phyloP scores from a whole-genome alignment of 768 basidiomycete species.

The Clitopilus hobsonii region DNA sequence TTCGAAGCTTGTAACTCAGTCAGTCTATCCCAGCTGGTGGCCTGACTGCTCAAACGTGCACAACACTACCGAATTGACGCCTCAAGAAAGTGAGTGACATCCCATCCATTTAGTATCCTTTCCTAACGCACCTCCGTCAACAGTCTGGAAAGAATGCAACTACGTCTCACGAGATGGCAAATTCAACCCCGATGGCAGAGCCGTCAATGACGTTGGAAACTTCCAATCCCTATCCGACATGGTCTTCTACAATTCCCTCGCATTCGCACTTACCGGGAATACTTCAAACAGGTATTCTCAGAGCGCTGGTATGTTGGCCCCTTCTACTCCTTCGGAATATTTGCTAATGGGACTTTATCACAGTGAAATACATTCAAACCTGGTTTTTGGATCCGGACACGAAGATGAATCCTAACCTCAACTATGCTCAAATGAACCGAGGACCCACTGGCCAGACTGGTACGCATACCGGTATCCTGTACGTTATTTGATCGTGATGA shows the following conservation, averaged over 20 bases:
- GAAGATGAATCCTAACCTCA: conserved; percentile 60
- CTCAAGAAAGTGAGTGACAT: conserved; percentile 38
- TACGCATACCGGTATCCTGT: conserved; percentile 53
- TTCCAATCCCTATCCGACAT: conserved; percentile 56
- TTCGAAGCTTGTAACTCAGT: not conserved
- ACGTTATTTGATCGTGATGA: conserved; percentile 21
- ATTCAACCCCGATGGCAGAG: conserved; percentile 61
- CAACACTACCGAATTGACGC: conserved; percentile 53
- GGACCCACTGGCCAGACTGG: conserved; percentile 35
- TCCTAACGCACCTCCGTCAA: not conserved
- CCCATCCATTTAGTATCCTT: not conserved
- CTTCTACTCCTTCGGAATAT: not conserved
- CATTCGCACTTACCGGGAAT: conserved; percentile 42
- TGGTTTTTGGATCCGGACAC: conserved; percentile 61
- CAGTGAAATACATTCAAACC: conserved; percentile 41
- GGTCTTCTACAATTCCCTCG: conserved; percentile 56
- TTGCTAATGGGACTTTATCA: not conserved
- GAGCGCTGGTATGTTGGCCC: conserved; percentile 26
- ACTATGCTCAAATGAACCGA: conserved; percentile 49
- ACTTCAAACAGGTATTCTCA: conserved; percentile 35
- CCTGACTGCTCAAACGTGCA: conserved; percentile 55
- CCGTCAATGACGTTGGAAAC: conserved; percentile 49
- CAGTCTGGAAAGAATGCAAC: conserved; percentile 56
- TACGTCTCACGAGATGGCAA: conserved; percentile 54
- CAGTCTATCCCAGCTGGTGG: conserved; percentile 47